Base-by-base conservation (phyloP, 148 eudicot species). In the Camellia lanceoleosa region DNA sequence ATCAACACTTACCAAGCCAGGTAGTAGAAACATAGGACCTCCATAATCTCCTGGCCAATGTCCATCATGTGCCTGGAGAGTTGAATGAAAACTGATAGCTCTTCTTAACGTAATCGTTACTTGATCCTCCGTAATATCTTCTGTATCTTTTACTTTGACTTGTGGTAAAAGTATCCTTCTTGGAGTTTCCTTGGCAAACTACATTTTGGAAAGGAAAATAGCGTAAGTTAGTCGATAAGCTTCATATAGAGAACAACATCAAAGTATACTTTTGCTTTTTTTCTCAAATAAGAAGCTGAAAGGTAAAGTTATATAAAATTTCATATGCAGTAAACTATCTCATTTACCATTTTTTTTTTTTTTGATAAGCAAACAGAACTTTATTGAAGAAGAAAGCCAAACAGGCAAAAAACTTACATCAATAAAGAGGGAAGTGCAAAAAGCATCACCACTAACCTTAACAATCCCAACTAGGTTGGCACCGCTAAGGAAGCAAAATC, bases 11-110 rank as follows among this genome's bases (percentile, higher is more conserved):
- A 96, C 99, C 93, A 93, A 84, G 68, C 97, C 95, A 84, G 99
- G 99, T 88, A 93, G 79, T 71, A 96, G 87, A 81, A 96, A 96
- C 95, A 93, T 91, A 69, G 99, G 99, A 74, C 99, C 99, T 46
- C 98, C 98, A 86, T 92, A 96, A 85, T 96, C 99, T 83, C 97
- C 99, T 72, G 99, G 87, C 99, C 99, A 96, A 77, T 96, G 98
- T 56, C 99, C 99, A 87, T 96, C 99, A 78, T 90, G 87, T 11
- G 95, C 95, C 86, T 96, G 99, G 30, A 96, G 78, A 76, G 95
- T 89, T 71, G 99, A 96, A 81, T 96, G 82, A 74, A 89, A 92
- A 82, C 88, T 76, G 71, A 96, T 78, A 78, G 97, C 99, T 88
- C 99, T 92, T 86, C 85, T 89, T 68, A 96, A 79, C 20, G 93